phyloP scores from a whole-genome alignment of 2,329 filamentous ascomycete genomes.

The Lecanoromycetidae sp. region DNA sequence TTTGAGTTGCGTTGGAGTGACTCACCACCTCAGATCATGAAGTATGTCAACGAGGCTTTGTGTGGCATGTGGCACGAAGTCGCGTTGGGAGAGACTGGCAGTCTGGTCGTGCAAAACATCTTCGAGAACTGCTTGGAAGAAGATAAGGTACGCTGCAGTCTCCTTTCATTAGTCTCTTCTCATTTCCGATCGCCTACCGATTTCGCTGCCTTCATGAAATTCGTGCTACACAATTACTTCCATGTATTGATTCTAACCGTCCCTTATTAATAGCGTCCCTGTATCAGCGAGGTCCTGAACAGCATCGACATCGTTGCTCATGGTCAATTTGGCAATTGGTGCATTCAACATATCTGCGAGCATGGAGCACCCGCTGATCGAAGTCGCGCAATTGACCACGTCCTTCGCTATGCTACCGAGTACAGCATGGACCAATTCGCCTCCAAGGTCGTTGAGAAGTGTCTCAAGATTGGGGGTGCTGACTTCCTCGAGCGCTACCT shows the following conservation, averaged over 20 bases:
- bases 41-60: constrained; percentile 89
- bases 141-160: constrained; percentile 60
- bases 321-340: constrained; percentile 98
- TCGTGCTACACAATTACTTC: background rate
- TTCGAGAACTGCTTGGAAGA: constrained; percentile 98
- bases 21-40: constrained; percentile 95
- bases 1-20: constrained; percentile 95
- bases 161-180: background rate
- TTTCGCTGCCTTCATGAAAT: background rate
- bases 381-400: constrained; percentile 86
- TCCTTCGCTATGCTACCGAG: constrained; percentile 82
- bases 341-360: constrained; percentile 98
- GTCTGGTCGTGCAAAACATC: constrained; percentile 96
- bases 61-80: constrained; percentile 98
- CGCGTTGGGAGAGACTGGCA: constrained; percentile 90
- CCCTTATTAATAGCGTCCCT: constrained; percentile 61
- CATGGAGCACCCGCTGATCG: constrained; percentile 86
- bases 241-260: background rate
- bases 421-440: constrained; percentile 99
- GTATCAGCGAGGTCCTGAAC: constrained; percentile 87
- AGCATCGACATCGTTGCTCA: constrained; percentile 96
- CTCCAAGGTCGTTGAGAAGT: constrained; percentile 98
- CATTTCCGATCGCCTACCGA: too few relatives aligned
- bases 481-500: constrained; percentile 91
- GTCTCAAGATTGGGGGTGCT: constrained; percentile 82